A percentile compares a stretch with the other conserved stretches of the same genome.
These are phyloP conservation scores for Sesbania bispinosa DNA, from an alignment of 306 rosid genomes.

Conservation along the genomic window DNA sequence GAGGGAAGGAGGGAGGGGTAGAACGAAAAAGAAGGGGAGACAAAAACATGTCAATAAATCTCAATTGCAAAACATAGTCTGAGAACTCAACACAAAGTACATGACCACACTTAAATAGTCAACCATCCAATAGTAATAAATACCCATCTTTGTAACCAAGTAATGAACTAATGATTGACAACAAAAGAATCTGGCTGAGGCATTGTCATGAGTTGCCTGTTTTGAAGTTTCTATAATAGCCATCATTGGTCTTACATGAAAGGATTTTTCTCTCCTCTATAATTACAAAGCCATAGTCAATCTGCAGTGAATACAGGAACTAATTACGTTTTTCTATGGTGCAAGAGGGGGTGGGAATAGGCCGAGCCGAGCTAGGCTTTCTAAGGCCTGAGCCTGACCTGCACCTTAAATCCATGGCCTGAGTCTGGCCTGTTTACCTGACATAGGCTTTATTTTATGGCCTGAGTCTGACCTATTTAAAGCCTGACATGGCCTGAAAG, in stretches of 20 bases:
- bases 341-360: no score
- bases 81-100: not conserved
- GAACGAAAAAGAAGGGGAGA: not conserved
- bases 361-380: no score
- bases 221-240: not conserved
- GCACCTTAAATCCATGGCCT: no score
- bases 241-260: not conserved
- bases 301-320: not conserved
- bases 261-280: not conserved
- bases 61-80: not conserved
- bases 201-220: not conserved
- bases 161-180: not conserved
- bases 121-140: slow-evolving; percentile 4
- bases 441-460: no score
- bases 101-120: not conserved
- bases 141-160: not conserved
- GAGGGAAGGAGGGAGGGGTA: not conserved
- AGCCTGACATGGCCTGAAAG: no score
- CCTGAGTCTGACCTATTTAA: no score
- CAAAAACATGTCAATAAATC: not conserved
- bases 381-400: no score
- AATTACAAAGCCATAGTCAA: not conserved
- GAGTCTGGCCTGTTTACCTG: no score
- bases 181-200: not conserved
- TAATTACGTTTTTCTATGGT: not conserved